Base-by-base conservation (phyloP, 1,284 basidiomycete species). In the Ganoderma lucidum region DNA sequence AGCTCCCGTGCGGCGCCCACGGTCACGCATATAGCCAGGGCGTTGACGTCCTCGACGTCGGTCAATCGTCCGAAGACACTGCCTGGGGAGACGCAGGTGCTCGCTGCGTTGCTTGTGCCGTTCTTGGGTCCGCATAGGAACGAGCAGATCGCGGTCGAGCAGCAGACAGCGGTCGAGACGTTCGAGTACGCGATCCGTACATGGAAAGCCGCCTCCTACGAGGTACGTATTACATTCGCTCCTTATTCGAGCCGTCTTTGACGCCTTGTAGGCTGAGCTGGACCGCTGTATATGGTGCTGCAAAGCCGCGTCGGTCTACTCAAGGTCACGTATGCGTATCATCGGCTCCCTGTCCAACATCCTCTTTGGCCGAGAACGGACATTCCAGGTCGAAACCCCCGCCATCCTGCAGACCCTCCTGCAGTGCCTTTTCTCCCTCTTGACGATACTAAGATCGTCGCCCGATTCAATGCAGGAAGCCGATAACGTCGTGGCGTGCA, bases 241-340 rank as follows among this genome's bases (percentile, higher is more conserved):
- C 41, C 37, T 62, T 10, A 45, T n/a, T 37, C 67, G 6, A 42
- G 67, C 23, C 62, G 42, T 65, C 35, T 56, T 56, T 10, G 53
- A 64, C 58, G 14, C 64, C 12, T 17, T 32, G 17, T 72, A 89
- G 89, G 80, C 78, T 6, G 83, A 87, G 78, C 69, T 90, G 14
- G 87, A 88, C 67, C 86, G 91, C 23, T 87, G 85, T 71, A 71
- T 90, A 37, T 93, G 91, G 91, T 92, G 90, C 74, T 88, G 87
- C 71, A 87, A 86, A 74, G 90, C 89, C 2, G 86, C 84, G 0
- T 78, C 82, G 6, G 80, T 82, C 15, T 75, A 81, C 14, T 83
- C 83, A 14, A 73, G 74, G 10, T 78, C 84, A 65, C 83, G 88
- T 32, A 81, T 82, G 39, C 84, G 87, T 23, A 80, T 90, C 41